phyloP scores from a whole-genome alignment of 2,329 filamentous ascomycete genomes.

The Colletotrichum viniferum region DNA sequence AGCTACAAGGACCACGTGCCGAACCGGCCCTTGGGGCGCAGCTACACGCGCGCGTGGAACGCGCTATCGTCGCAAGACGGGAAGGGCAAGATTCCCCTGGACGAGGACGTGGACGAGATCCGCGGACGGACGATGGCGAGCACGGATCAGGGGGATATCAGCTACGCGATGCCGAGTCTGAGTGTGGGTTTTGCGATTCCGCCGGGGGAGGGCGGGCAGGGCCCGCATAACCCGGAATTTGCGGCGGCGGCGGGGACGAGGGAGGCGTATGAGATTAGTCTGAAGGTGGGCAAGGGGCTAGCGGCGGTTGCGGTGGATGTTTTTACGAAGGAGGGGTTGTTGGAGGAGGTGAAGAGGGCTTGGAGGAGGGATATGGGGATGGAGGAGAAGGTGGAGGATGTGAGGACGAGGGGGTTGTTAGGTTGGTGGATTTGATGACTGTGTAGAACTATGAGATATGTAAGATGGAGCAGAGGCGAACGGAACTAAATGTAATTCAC shows the following conservation, averaged over 20 bases:
- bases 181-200: conserved; percentile 56
- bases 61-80: conserved; percentile 27
- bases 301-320: conserved; percentile 27
- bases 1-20: conserved; percentile 61
- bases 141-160: conserved; percentile 65
- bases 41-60: conserved; percentile 52
- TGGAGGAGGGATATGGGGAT: conserved; percentile 27
- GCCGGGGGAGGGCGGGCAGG: conserved; percentile 31
- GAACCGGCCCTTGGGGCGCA: conserved; percentile 50
- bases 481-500: neutral
- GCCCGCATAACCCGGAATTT: conserved; percentile 27
- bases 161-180: conserved; percentile 60
- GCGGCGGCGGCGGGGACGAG: conserved; percentile 25
- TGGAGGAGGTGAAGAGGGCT: conserved; percentile 24
- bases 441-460: neutral
- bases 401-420: neutral
- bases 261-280: conserved; percentile 24
- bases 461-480: neutral
- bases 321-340: conserved; percentile 21
- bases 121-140: conserved; percentile 53
- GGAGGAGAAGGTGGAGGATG: neutral
- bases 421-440: neutral
- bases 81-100: conserved; percentile 31
- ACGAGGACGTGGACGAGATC: conserved; percentile 45
- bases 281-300: conserved; percentile 27